These are phyloP conservation scores for Terana coerulea DNA, from an alignment of 768 basidiomycete species.

Conservation along the genomic window DNA sequence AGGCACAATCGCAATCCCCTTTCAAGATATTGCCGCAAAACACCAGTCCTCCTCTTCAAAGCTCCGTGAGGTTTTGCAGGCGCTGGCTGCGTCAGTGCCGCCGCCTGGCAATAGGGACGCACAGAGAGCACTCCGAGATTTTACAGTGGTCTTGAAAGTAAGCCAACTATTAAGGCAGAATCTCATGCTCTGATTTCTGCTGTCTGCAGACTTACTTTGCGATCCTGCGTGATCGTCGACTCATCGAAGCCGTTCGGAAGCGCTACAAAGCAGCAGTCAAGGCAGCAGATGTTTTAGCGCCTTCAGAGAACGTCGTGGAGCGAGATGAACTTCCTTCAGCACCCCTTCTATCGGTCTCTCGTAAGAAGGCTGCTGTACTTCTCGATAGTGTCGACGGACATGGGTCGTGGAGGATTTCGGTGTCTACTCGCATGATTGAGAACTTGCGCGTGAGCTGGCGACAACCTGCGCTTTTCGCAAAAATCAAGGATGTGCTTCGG, in stretches of 20 bases:
- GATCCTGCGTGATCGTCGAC: neutral
- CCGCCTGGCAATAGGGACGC: no score
- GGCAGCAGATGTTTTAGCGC: neutral
- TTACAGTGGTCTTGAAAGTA: no score
- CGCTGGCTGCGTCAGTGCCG: no score
- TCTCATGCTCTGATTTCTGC: no score
- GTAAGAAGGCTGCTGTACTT: neutral
- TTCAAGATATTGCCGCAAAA: no score
- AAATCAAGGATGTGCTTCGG: neutral
- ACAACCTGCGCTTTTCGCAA: neutral
- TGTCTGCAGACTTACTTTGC: neutral
- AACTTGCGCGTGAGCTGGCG: neutral
- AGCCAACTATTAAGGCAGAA: no score
- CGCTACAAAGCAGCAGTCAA: neutral
- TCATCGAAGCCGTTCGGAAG: neutral
- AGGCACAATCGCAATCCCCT: no score
- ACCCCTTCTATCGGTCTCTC: neutral
- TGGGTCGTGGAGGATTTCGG: neutral
- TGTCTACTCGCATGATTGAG: neutral
- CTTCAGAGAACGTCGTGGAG: no score
- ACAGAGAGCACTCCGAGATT: no score
- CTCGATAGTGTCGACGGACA: neutral
- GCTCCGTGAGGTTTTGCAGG: no score
- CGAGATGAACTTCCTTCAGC: no score
- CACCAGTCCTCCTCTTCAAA: no score